phyloP scores from a whole-genome alignment of 176 grass and related monocot genomes.

The Triticum monococcum region DNA sequence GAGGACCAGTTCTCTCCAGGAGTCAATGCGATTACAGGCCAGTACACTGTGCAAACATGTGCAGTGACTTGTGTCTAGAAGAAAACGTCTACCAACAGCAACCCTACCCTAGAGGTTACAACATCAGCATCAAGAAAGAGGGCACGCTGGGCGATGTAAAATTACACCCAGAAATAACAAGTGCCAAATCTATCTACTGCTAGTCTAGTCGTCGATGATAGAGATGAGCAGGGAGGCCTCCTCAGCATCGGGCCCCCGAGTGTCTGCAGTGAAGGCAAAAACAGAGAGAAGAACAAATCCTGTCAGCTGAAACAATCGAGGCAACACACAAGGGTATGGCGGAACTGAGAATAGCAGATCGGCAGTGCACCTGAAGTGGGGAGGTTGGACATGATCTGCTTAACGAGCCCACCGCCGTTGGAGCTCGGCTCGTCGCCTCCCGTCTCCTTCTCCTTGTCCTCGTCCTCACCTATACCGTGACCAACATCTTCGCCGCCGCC shows the following conservation, averaged over 20 bases:
- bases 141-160: not conserved
- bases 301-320: not conserved
- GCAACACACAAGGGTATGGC: not conserved
- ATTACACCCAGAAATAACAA: not conserved
- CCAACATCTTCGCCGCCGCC: not conserved
- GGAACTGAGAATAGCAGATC: not conserved
- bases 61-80: no score
- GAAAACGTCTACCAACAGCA: no score
- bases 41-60: slow-evolving; percentile 2
- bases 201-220: slow-evolving; percentile 60
- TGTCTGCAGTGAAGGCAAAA: slow-evolving; percentile 26
- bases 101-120: not conserved
- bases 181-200: not conserved
- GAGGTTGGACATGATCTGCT: slow-evolving; percentile 38
- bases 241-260: slow-evolving; percentile 29
- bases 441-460: not conserved
- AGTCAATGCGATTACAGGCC: slow-evolving; percentile 7
- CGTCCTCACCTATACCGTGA: not conserved
- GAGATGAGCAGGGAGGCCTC: slow-evolving; percentile 64
- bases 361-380: slow-evolving; percentile 17
- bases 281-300: not conserved
- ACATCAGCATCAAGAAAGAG: not conserved
- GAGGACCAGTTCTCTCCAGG: not conserved
- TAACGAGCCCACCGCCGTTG: slow-evolving; percentile 24
- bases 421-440: not conserved